Conservation (phyloP, 1,139 yeast species). For the Yamadazyma aaseri region DNA sequence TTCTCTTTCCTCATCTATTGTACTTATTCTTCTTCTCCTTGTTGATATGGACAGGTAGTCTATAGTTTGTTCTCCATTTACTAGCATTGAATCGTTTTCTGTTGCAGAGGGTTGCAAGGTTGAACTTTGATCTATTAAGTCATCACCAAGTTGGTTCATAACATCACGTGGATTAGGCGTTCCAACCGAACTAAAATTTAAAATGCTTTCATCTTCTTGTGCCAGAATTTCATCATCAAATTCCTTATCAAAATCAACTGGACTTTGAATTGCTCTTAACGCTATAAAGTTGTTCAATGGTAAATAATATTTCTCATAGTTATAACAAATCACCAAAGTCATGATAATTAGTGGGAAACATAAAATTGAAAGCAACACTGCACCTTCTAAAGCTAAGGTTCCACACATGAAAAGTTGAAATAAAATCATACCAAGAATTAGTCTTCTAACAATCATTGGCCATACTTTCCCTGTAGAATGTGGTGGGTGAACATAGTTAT, state of each 20-base stretch:
- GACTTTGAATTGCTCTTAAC: constrained; percentile 55
- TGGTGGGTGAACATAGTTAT: constrained; percentile 68
- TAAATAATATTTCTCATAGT: constrained; percentile 58
- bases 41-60: constrained; percentile 10
- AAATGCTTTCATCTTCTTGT: constrained; percentile 8
- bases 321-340: constrained; percentile 50
- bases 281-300: constrained; percentile 64
- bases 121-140: constrained; percentile 3
- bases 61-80: constrained; percentile 18
- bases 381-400: constrained; percentile 63
- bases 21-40: constrained; percentile 33
- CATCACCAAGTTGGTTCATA: background rate
- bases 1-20: constrained; percentile 59
- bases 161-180: background rate
- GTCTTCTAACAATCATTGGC: constrained; percentile 65
- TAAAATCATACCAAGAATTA: constrained; percentile 58
- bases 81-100: constrained; percentile 27
- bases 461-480: constrained; percentile 73
- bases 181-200: background rate
- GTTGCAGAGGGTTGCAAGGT: constrained; percentile 16
- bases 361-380: constrained; percentile 49
- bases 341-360: constrained; percentile 53
- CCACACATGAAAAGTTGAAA: constrained; percentile 71
- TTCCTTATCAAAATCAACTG: constrained; percentile 40
- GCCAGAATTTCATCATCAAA: constrained; percentile 36